Percentiles rank a stretch among this genome's conserved stretches.
These are phyloP conservation scores for Picea glauca DNA, from an alignment of 75 land plant genomes.

Conservation along the genomic window DNA sequence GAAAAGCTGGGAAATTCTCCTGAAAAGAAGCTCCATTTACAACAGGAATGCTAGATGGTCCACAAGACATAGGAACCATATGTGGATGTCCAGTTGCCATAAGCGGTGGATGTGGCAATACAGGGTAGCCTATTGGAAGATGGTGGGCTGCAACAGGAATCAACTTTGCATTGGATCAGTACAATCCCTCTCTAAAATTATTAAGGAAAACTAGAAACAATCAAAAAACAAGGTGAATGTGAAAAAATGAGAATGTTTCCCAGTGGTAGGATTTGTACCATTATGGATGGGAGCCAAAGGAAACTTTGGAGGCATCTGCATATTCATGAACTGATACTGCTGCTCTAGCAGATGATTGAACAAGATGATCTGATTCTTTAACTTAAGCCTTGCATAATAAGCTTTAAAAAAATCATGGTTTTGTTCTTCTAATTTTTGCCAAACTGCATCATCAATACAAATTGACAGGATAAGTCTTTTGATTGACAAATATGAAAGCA, in stretches of 20 bases:
- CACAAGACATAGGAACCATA: conserved; percentile 54
- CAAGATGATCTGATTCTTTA: conserved; percentile 43
- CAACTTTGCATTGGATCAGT: conserved; percentile 1
- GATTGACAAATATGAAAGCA: too few species aligned
- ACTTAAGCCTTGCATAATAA: conserved; percentile 42
- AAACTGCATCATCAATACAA: conserved; percentile 28
- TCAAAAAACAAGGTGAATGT: background rate
- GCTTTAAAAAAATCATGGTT: conserved; percentile 45
- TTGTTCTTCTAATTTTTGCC: conserved; percentile 49
- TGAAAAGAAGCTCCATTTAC: conserved; percentile 84
- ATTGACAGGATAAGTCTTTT: background rate
- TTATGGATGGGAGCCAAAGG: conserved; percentile 78
- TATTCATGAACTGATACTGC: conserved; percentile 65
- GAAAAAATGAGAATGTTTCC: conserved; percentile 22
- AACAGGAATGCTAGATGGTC: conserved; percentile 52
- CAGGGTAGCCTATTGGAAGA: conserved; percentile 90
- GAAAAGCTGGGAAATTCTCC: conserved; percentile 52
- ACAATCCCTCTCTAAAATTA: background rate
- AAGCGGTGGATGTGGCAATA: conserved; percentile 62
- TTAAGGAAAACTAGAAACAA: conserved; percentile 19
- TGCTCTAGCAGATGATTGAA: conserved; percentile 48
- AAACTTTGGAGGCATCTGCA: conserved; percentile 53
- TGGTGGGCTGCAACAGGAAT: conserved; percentile 67
- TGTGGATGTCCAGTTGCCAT: conserved; percentile 72
- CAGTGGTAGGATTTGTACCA: conserved; percentile 78